A percentile compares a stretch with the other conserved stretches of the same genome.
Evolutionary conservation across 1,284 basidiomycete species (phyloP).

Genomic region (Rhodotorula sp.): DNA sequence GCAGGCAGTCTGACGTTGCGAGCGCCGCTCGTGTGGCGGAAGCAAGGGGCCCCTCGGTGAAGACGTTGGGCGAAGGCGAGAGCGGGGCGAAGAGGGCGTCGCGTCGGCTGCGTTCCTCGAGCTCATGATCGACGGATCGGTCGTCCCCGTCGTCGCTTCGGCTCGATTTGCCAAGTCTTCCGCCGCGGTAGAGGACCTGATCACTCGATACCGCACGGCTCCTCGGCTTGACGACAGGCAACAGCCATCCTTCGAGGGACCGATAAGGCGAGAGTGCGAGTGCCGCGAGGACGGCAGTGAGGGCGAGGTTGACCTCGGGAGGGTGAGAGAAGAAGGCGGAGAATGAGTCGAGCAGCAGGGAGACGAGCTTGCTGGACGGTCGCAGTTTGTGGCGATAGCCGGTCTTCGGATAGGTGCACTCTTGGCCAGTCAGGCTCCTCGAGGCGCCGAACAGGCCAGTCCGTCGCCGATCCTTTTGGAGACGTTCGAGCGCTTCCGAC

Average conservation of each 20-base stretch:
- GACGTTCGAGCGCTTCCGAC: not conserved
- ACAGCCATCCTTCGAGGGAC: constrained; percentile 80
- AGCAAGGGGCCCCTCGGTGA: not conserved
- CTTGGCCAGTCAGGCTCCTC: constrained; percentile 4
- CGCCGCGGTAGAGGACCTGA: not conserved
- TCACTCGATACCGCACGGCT: not conserved
- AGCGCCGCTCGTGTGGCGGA: constrained; percentile 12
- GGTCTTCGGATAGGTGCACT: constrained; percentile 12
- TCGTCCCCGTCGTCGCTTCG: constrained; percentile 37
- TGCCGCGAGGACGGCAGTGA: constrained; percentile 76
- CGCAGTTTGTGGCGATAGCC: constrained; percentile 26
- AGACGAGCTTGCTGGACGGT: constrained; percentile 13
- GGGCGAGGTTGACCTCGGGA: constrained; percentile 80
- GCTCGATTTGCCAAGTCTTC: not conserved
- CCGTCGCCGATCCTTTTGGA: not conserved
- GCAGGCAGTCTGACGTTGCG: constrained; percentile 15
- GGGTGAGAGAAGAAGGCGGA: constrained; percentile 78
- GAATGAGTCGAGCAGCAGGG: constrained; percentile 64
- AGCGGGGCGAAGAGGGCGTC: constrained; percentile 11
- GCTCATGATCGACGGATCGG: constrained; percentile 30
- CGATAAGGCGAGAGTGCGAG: constrained; percentile 79
- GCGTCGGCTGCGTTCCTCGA: constrained; percentile 31
- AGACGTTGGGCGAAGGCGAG: not conserved
- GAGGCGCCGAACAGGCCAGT: constrained; percentile 10
- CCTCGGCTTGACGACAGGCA: constrained; percentile 21